Base-by-base conservation (phyloP, 1,139 yeast genomes). In the Waltiozyma sp. region DNA sequence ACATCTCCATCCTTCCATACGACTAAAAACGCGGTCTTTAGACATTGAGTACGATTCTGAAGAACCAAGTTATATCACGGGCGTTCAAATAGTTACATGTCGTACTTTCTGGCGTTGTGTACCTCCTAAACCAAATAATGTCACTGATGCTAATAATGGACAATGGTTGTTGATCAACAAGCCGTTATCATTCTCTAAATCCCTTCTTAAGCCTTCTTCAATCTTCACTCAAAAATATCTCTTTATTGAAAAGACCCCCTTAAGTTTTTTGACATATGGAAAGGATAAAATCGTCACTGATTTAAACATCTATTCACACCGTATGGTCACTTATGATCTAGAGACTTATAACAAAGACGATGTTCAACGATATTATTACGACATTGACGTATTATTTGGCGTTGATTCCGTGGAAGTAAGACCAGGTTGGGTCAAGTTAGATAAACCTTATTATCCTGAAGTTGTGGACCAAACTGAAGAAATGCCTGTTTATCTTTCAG, bases 331-430 rank as follows among this genome's bases (percentile, higher is more conserved):
- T 31, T 31, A n/a, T 31, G 34, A n/a, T 9, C 2, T 42, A 19
- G 81, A 73, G 2, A 45, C 47, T 16, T 63, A 56, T 43, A 49
- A 52, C 19, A 51, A 62, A 6, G 47, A 50, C 9, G 51, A 62
- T 7, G 60, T 75, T 47, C 73, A 37, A 3, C 42, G 40, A 7
- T 49, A 51, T 13, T 42, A 64, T 4, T 53, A 55, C 26, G 65
- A 65, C n/a, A 45, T 86, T 15, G 86, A 82, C 50, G 65, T 86
- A 2, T 63, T 87, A 35, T 87, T 77, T 64, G 94, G 95, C 1
- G 61, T 61, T 2, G 87, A 80, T 51, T 81, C 86, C 0, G 76
- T 72, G 4, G 95, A 87, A 43, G 95, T 95, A 2, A 66, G 95
- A 45, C 75, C 77, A 0, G 73, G 75, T 41, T 88, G 96, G 96